These are phyloP conservation scores for Uronychia binucleata DNA, from an alignment of 73 alveolate genomes.

Conservation along the genomic window DNA sequence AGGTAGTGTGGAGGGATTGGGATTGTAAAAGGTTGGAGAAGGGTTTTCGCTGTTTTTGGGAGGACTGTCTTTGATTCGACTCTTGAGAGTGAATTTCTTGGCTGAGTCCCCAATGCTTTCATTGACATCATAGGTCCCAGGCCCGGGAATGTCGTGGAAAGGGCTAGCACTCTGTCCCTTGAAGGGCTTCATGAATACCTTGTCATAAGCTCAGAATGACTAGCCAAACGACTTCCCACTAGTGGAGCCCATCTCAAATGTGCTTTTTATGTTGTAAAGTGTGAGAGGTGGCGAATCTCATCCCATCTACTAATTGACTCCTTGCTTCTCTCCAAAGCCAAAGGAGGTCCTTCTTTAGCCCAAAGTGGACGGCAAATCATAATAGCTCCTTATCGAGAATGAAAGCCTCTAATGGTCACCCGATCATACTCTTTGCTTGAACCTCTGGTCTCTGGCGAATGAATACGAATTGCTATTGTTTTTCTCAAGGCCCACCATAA, in stretches of 20 bases:
- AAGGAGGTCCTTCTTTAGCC: slow-evolving; percentile 24
- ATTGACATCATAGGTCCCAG: slow-evolving; percentile 60
- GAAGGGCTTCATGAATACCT: slow-evolving; percentile 27
- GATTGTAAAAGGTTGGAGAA: slow-evolving; percentile 62
- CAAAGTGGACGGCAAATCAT: slow-evolving; percentile 47
- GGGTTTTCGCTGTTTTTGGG: slow-evolving; percentile 59
- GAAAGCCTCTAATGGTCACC: not conserved
- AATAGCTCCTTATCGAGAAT: not conserved
- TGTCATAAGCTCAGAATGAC: slow-evolving; percentile 33
- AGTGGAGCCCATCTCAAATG: slow-evolving; percentile 17
- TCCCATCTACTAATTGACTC: slow-evolving; percentile 32
- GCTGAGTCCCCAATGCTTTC: slow-evolving; percentile 38
- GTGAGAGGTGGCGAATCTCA: slow-evolving; percentile 63
- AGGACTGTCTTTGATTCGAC: slow-evolving; percentile 14
- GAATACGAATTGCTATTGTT: not conserved
- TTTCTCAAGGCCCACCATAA: not conserved
- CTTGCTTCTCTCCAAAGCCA: slow-evolving; percentile 55
- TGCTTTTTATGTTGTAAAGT: slow-evolving; percentile 34
- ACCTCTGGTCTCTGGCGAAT: not conserved
- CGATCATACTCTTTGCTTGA: not conserved
- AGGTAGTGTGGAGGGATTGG: too few relatives aligned
- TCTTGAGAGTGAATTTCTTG: slow-evolving; percentile 27
- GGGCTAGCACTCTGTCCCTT: slow-evolving; percentile 35
- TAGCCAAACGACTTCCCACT: slow-evolving; percentile 52
- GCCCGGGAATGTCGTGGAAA: slow-evolving; percentile 60